Evolutionary conservation across 768 basidiomycete genomes (phyloP).

Genomic region (Austroboletus eburneus): DNA sequence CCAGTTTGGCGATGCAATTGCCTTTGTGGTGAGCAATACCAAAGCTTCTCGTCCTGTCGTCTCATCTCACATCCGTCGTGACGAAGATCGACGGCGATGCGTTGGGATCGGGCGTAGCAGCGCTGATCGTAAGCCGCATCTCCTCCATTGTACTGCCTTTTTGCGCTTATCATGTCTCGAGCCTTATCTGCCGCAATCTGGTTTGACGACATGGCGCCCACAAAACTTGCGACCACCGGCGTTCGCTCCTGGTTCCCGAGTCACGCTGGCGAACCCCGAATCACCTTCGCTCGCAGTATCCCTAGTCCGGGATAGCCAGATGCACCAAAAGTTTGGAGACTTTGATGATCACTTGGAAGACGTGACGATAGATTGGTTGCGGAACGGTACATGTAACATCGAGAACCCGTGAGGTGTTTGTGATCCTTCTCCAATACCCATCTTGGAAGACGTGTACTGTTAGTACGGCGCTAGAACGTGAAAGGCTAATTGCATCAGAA

Average conservation of each 20-base stretch:
- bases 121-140: slow-evolving; percentile 49
- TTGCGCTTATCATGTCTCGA: slow-evolving; percentile 23
- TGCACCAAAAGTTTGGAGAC: slow-evolving; percentile 63
- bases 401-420: slow-evolving; percentile 11
- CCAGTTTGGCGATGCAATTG: slow-evolving; percentile 56
- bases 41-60: neutral
- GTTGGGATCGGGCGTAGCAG: slow-evolving; percentile 48
- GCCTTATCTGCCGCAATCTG: slow-evolving; percentile 48
- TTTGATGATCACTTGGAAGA: slow-evolving; percentile 84
- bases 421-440: neutral
- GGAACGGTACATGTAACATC: slow-evolving; percentile 34
- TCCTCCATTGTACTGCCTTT: neutral
- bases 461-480: too few species aligned
- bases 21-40: slow-evolving; percentile 64
- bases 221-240: slow-evolving; percentile 34
- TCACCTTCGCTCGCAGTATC: slow-evolving; percentile 45
- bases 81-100: slow-evolving; percentile 58
- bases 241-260: slow-evolving; percentile 43
- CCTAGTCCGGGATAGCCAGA: slow-evolving; percentile 46
- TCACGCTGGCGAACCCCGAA: slow-evolving; percentile 44
- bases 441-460: too few species aligned
- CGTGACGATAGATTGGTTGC: slow-evolving; percentile 50
- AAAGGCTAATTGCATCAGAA: too few species aligned
- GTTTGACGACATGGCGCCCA: slow-evolving; percentile 46
- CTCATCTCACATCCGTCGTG: slow-evolving; percentile 3